A percentile compares a stretch with the other conserved stretches of the same genome.
These are phyloP conservation scores for Verruconis gallopava DNA, from an alignment of 2,329 filamentous ascomycete genomes.

Conservation along the genomic window DNA sequence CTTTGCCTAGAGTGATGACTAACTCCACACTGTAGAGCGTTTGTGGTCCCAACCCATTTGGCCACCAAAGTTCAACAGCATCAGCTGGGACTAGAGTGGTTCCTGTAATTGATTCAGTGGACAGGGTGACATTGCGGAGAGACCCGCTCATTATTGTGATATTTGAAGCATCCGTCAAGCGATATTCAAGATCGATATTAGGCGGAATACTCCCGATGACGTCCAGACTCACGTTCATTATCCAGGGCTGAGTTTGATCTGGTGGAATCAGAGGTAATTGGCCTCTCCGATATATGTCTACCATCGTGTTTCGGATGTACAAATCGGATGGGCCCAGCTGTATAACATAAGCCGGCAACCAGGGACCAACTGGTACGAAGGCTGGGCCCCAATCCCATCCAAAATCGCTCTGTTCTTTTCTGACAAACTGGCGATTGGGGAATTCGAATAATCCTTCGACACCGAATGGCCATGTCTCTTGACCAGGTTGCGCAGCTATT, in stretches of 20 bases:
- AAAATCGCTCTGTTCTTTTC: slow-evolving; percentile 51
- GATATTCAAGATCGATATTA: slow-evolving; percentile 33
- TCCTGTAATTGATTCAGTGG: slow-evolving; percentile 35
- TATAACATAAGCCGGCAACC: slow-evolving; percentile 45
- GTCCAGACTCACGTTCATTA: slow-evolving; percentile 49
- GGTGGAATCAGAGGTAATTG: slow-evolving; percentile 47
- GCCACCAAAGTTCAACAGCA: slow-evolving; percentile 48
- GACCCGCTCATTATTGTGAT: slow-evolving; percentile 25
- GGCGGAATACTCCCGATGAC: slow-evolving; percentile 37
- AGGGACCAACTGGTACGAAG: slow-evolving; percentile 50
- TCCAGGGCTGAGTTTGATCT: slow-evolving; percentile 44
- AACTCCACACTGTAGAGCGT: slow-evolving; percentile 37
- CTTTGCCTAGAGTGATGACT: slow-evolving; percentile 26
- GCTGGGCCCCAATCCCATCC: slow-evolving; percentile 53
- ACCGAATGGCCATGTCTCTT: slow-evolving; percentile 23
- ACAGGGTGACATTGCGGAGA: slow-evolving; percentile 27
- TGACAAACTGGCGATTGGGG: slow-evolving; percentile 40
- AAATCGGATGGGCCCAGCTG: slow-evolving; percentile 34
- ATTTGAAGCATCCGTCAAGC: slow-evolving; percentile 33
- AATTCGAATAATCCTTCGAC: slow-evolving; percentile 40
- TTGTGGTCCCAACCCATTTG: slow-evolving; percentile 42
- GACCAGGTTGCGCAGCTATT: slow-evolving; percentile 37
- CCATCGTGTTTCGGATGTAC: slow-evolving; percentile 39
- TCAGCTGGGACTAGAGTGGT: slow-evolving; percentile 29
- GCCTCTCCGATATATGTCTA: slow-evolving; percentile 46